phyloP scores from a whole-genome alignment of 1,284 basidiomycete genomes.

The Anthracocystis panici-leucophaei region DNA sequence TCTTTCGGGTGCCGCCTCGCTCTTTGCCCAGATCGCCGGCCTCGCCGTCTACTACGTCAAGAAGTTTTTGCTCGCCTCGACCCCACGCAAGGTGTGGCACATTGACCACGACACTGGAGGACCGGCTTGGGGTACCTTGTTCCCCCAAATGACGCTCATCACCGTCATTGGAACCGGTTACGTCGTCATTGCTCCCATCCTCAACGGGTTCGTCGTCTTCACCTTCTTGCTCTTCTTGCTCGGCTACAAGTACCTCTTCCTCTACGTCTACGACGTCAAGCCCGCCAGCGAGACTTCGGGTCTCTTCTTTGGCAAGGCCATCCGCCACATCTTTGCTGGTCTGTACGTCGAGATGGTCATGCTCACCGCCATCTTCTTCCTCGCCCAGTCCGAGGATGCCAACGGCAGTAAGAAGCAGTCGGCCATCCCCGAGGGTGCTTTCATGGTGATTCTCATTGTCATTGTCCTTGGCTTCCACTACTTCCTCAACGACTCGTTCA shows the following conservation, averaged over 20 bases:
- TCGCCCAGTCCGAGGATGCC: conserved; percentile 54
- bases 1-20: conserved; percentile 75
- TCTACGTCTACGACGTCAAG: conserved; percentile 77
- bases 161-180: conserved; percentile 73
- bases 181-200: conserved; percentile 90
- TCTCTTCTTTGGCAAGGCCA: conserved; percentile 92
- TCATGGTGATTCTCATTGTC: conserved; percentile 86
- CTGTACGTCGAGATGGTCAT: conserved; percentile 66
- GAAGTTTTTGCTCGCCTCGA: conserved; percentile 84
- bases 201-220: conserved; percentile 86
- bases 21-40: conserved; percentile 82
- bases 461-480: conserved; percentile 76
- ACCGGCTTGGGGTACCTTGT: conserved; percentile 85
- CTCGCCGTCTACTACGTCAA: conserved; percentile 87
- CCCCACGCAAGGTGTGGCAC: conserved; percentile 84
- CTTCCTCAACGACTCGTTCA: conserved; percentile 69
- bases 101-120: conserved; percentile 79
- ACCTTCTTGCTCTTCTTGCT: conserved; percentile 86
- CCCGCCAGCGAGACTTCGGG: conserved; percentile 86
- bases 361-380: conserved; percentile 66
- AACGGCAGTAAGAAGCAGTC: conserved; percentile 41
- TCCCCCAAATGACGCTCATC: conserved; percentile 65
- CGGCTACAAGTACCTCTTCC: conserved; percentile 74
- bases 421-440: conserved; percentile 71
- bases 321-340: conserved; percentile 93